Percentiles rank a stretch among this genome's conserved stretches.
Evolutionary conservation across 441 rosid genomes (phyloP).

Genomic region (Isatis lusitanica): DNA sequence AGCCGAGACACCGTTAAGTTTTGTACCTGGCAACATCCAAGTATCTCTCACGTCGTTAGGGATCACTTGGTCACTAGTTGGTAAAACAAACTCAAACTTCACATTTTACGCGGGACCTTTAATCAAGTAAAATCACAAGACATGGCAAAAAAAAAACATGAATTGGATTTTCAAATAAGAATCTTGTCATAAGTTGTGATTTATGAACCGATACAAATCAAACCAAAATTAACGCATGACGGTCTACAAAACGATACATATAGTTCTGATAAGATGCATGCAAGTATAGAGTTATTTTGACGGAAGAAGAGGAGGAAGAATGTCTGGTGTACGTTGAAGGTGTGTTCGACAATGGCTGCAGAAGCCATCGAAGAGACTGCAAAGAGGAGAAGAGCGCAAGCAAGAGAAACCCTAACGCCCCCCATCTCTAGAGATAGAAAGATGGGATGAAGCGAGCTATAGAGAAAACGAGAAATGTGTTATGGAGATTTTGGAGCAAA

Average conservation of each 20-base stretch:
- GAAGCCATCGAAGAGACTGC: conserved; percentile 52
- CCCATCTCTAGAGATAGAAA: conserved; percentile 40
- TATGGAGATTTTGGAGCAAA: conserved; percentile 11
- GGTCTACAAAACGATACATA: not conserved
- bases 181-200: not conserved
- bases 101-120: not conserved
- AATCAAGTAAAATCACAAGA: not conserved
- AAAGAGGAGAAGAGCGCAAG: conserved; percentile 38
- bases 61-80: not conserved
- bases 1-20: conserved; percentile 55
- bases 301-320: not conserved
- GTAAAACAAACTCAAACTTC: not conserved
- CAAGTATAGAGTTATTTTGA: not conserved
- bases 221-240: not conserved
- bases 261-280: conserved; percentile 1
- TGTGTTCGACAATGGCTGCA: conserved; percentile 64
- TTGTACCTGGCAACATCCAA: conserved; percentile 54
- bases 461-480: not conserved
- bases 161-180: not conserved
- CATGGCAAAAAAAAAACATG: not conserved
- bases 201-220: not conserved
- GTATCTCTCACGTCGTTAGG: conserved; percentile 25
- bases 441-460: conserved; percentile 1
- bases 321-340: conserved; percentile 55
- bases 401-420: conserved; percentile 33